These are phyloP conservation scores for Coemansia sp. DNA, from an alignment of 192 early-diverging fungal species.

Conservation along the genomic window DNA sequence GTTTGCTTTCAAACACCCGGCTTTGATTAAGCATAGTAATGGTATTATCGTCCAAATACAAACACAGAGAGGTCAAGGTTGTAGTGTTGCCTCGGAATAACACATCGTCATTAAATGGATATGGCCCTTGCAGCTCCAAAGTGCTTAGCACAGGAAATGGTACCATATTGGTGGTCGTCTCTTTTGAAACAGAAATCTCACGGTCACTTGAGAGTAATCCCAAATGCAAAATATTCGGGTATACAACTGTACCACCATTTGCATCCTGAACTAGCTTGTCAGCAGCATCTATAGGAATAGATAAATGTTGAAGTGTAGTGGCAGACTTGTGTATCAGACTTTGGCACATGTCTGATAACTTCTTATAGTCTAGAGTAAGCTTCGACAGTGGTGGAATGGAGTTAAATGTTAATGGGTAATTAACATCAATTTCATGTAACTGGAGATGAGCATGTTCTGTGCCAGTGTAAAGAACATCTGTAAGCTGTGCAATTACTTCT, in stretches of 20 bases:
- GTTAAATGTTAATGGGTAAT: too few species aligned
- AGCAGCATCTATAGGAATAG: neutral
- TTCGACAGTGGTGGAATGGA: neutral
- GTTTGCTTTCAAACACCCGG: too few species aligned
- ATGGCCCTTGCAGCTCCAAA: neutral
- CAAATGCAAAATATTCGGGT: neutral
- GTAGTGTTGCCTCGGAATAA: neutral
- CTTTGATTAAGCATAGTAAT: too few species aligned
- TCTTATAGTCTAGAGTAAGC: neutral
- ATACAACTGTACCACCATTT: neutral
- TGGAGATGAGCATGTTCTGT: too few species aligned
- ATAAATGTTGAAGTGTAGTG: neutral
- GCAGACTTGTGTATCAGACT: neutral
- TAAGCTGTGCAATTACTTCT: too few species aligned
- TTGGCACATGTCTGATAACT: neutral
- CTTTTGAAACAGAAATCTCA: too few species aligned
- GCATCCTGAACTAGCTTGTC: neutral
- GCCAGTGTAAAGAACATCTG: too few species aligned
- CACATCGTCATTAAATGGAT: neutral
- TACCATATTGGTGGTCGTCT: too few species aligned
- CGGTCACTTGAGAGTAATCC: too few species aligned
- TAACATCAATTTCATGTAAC: too few species aligned
- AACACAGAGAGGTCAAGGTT: too few species aligned
- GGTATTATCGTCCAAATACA: too few species aligned
- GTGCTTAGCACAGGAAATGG: neutral